Evolutionary conservation across 257 asterid genomes (phyloP).

Genomic region (Verbascum thapsus): DNA sequence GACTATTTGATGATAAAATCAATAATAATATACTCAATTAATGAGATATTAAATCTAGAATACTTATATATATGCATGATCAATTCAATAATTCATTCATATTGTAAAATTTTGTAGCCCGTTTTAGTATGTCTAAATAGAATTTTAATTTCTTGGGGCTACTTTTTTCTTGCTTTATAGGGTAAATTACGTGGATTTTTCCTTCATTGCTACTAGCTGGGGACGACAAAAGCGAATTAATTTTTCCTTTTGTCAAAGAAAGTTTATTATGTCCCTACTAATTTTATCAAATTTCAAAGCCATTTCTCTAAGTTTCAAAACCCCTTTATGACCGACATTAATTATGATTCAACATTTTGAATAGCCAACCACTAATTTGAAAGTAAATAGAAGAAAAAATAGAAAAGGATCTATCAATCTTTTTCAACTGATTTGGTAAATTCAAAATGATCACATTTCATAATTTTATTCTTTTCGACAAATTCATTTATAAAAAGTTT

Average conservation of each 20-base stretch:
- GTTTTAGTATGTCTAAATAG: no score
- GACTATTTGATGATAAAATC: no score
- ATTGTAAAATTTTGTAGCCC: no score
- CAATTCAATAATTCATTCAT: no score
- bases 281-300: conserved; percentile 23
- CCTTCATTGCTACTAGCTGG: not conserved
- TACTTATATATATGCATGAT: no score
- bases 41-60: no score
- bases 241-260: conserved; percentile 17
- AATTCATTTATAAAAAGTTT: no score
- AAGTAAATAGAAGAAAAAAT: conserved; percentile 19
- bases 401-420: conserved; percentile 26
- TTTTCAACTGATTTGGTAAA: conserved; percentile 21
- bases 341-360: conserved; percentile 4
- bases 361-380: conserved; percentile 29
- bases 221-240: not conserved
- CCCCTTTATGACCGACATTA: conserved; percentile 7
- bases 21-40: no score
- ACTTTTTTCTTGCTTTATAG: not conserved
- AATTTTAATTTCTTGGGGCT: conserved; percentile 1
- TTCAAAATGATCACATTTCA: not conserved
- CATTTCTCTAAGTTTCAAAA: conserved; percentile 33
- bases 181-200: conserved; percentile 21
- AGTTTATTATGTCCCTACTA: conserved; percentile 7
- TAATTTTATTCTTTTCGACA: no score